Base-by-base conservation (phyloP, 2,329 filamentous ascomycete genomes). In the Talaromyces sp. region DNA sequence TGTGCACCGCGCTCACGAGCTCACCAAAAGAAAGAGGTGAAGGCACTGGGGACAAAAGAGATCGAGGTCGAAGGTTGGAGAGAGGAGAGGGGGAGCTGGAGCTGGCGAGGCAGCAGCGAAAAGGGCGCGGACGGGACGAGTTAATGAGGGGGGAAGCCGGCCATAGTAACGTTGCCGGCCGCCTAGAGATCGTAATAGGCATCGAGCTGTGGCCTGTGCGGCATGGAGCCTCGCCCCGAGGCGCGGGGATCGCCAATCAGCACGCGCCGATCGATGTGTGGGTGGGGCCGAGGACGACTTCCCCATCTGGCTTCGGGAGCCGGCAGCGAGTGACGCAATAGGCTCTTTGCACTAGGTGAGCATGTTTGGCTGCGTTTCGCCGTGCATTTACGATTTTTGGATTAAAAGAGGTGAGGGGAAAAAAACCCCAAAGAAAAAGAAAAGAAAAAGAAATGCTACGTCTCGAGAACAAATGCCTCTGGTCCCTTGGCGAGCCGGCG, bases 11-110 rank as follows among this genome's bases (percentile, higher is more conserved):
- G 17, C 35, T 38, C n/a, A 9, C 5, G 13, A 17, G 7, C 7
- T 7, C 6, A n/a, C 29, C 10, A 31, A 9, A 17, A 17, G 35
- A 2, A 38, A 38, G 35, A 8, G 35, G n/a, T 38, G 17, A 17
- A 13, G 11, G 53, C 7, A 24, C n/a, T n/a, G n/a, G 31, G 17
- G 9, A 43, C 11, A 19, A 26, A 41, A 55, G 56, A 31, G 61
- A 56, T 56, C n/a, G 63, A 57, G 61, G 58, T n/a, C 26, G 26
- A 27, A 65, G 58, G 63, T 52, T 57, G 56, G 24, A 13, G 27
- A 21, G 31, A 19, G 24, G n/a, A 24, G 11, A 35, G 53, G 17
- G 14, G 11, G 9, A 19, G 41, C 17, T 9, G 8, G 43, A 24
- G 43, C n/a, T 46, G 43, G 10, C n/a, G n/a, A 46, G 43, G 43